Conservation (phyloP, 2,329 filamentous ascomycete species). For the Pseudonectria foliicola region DNA sequence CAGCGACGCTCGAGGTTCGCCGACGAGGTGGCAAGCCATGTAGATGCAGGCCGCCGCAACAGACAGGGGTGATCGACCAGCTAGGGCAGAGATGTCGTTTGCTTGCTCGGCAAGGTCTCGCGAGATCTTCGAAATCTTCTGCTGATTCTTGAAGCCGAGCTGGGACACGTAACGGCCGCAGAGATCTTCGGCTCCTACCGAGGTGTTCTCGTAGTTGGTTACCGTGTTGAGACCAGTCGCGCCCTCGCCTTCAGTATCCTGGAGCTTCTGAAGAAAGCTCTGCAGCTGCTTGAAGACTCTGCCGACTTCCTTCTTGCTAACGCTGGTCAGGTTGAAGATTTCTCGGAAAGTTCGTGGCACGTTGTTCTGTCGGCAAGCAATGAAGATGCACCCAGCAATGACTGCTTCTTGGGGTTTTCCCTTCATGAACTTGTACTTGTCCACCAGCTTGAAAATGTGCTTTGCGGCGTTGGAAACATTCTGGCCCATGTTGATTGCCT, state of each 20-base stretch:
- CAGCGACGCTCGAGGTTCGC: constrained; percentile 70
- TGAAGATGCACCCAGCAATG: constrained; percentile 95
- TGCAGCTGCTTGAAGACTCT: constrained; percentile 91
- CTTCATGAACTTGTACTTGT: constrained; percentile 90
- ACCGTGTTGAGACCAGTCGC: constrained; percentile 46
- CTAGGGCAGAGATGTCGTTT: constrained; percentile 69
- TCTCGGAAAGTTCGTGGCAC: constrained; percentile 89
- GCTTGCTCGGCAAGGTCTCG: constrained; percentile 72
- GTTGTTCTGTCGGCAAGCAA: constrained; percentile 85
- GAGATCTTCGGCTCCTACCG: constrained; percentile 75
- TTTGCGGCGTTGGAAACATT: constrained; percentile 85
- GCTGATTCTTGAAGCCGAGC: constrained; percentile 64
- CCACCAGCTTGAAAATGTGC: constrained; percentile 89
- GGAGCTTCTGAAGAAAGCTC: constrained; percentile 71
- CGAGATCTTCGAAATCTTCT: constrained; percentile 72
- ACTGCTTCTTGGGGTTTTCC: constrained; percentile 91
- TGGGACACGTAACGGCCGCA: constrained; percentile 86
- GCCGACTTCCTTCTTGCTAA: constrained; percentile 96
- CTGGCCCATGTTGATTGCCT: constrained; percentile 73
- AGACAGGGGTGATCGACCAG: constrained; percentile 87
- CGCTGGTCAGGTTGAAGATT: constrained; percentile 86
- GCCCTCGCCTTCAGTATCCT: constrained; percentile 48
- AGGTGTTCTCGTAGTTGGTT: constrained; percentile 66
- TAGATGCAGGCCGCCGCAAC: constrained; percentile 95
- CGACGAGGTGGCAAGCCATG: constrained; percentile 85